phyloP scores from a whole-genome alignment of 1,284 basidiomycete species.

The Lignosus rhinocerotis region DNA sequence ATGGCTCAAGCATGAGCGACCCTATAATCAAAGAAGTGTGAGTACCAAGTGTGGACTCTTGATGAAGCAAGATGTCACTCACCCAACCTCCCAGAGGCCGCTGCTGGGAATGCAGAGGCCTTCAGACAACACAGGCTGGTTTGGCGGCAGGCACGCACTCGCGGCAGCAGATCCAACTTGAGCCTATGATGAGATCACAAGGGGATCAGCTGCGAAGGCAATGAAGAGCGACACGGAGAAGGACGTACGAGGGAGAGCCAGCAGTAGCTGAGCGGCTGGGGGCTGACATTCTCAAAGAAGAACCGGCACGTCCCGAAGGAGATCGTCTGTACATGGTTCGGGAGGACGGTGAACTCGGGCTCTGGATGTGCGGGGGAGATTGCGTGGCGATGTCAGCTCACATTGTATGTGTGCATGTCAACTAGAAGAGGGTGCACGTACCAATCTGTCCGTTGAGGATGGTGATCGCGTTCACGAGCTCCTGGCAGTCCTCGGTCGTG shows the following conservation, averaged over 20 bases:
- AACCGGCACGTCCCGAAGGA: conserved; percentile 28
- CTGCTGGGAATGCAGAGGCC: conserved; percentile 21
- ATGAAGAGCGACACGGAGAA: not conserved
- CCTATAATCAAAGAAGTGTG: not conserved
- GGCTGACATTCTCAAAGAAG: conserved; percentile 27
- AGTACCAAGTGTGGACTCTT: not conserved
- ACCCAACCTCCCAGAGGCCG: conserved; percentile 26
- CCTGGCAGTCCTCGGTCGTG: conserved; percentile 28
- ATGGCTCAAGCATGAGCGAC: not conserved
- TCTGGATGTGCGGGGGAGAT: conserved; percentile 3
- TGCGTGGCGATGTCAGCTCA: too few relatives aligned
- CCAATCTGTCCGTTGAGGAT: conserved; percentile 26
- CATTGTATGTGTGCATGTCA: not conserved
- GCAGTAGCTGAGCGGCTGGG: conserved; percentile 20
- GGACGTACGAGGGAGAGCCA: conserved; percentile 9
- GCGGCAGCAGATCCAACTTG: conserved; percentile 19
- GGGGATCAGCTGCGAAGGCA: not conserved
- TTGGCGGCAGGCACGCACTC: conserved; percentile 25
- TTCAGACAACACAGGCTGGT: conserved; percentile 25
- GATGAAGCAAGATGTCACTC: conserved; percentile 1
- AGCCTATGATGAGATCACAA: not conserved
- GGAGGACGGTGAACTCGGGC: conserved; percentile 23
- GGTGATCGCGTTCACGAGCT: conserved; percentile 28
- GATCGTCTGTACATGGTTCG: conserved; percentile 25
- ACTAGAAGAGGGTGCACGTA: not conserved